Conservation (phyloP, 352 stramenopile genomes). For the Globisporangium apiculatum region DNA sequence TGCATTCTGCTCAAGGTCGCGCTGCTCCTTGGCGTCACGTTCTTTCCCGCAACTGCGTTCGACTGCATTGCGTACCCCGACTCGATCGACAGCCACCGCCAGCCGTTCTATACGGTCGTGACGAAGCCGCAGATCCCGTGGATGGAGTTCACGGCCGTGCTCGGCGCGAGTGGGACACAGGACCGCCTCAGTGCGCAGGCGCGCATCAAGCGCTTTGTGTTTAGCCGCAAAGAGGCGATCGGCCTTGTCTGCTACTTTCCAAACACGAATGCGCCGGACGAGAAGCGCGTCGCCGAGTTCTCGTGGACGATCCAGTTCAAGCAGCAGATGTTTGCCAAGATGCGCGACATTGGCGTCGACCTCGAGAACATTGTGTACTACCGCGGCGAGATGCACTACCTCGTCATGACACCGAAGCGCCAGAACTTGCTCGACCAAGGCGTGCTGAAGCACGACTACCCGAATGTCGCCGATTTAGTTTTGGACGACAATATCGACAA, state of each 20-base stretch:
- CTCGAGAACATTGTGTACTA: constrained; percentile 86
- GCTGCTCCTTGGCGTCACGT: constrained; percentile 59
- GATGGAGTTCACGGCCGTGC: constrained; percentile 68
- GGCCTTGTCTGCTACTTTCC: constrained; percentile 80
- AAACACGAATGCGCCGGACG: constrained; percentile 59
- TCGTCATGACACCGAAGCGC: constrained; percentile 79
- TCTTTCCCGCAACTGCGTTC: constrained; percentile 58
- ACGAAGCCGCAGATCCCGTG: constrained; percentile 74
- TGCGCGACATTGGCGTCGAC: constrained; percentile 64
- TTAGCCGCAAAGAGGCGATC: constrained; percentile 74
- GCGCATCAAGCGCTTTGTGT: constrained; percentile 72
- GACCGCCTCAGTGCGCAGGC: constrained; percentile 56
- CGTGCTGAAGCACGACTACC: constrained; percentile 63
- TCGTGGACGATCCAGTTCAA: constrained; percentile 86
- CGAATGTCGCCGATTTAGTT: constrained; percentile 52
- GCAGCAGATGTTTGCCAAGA: constrained; percentile 75
- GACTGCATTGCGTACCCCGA: constrained; percentile 46
- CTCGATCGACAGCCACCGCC: constrained; percentile 41
- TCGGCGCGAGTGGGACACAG: constrained; percentile 61
- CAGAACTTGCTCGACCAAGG: constrained; percentile 71
- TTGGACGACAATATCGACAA: constrained; percentile 65
- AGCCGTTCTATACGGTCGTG: constrained; percentile 61
- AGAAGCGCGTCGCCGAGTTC: constrained; percentile 76
- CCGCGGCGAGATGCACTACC: constrained; percentile 80
- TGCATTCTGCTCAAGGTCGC: constrained; percentile 81